Base-by-base conservation (phyloP, 805 yeast genomes). In the Myxozyma neglecta region DNA sequence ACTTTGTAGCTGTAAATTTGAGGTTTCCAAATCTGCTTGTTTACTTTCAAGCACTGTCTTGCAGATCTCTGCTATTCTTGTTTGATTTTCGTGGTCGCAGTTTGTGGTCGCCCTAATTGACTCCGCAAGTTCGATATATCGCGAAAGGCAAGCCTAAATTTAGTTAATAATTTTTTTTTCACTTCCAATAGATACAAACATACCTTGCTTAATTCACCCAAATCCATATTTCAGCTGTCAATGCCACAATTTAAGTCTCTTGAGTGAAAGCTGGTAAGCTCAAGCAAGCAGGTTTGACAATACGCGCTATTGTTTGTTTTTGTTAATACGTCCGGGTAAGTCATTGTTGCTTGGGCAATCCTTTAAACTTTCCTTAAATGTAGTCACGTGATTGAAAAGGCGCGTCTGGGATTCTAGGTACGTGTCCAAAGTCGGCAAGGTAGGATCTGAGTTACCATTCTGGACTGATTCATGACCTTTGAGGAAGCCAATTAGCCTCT, bases 131-230 rank as follows among this genome's bases (percentile, higher is more conserved):
- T 46, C 49, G 29, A 53, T 34, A 34, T 56, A 51, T 24, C 52
- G 37, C 13, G 36, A n/a, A 44, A 40, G 40, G 14, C 58, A 20
- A 20, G 20, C 37, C 53, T 53, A 32, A 20, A 8, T 11, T 13
- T 20, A 14, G 18, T 24, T 47, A 37, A 47, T 24, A n/a, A 40
- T 18, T 29, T 14, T 16, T 39, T n/a, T 24, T 10, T 13, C n/a
- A 34, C 14, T 7, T 18, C 13, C 24, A 29, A 13, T n/a, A 37
- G 34, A 2, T n/a, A 29, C n/a, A 20, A 24, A 37, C 37, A 47
- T 46, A 37, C 51, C n/a, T 40, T 55, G 47, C 58, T 47, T n/a
- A 55, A 35, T 16, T 55, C 58, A 8, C 46, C 52, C 7, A 55
- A 18, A 39, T 46, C 51, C 53, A 34, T 48, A n/a, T 20, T 45